phyloP scores from a whole-genome alignment of 305 asterid species.

The Fraxinus albicans region DNA sequence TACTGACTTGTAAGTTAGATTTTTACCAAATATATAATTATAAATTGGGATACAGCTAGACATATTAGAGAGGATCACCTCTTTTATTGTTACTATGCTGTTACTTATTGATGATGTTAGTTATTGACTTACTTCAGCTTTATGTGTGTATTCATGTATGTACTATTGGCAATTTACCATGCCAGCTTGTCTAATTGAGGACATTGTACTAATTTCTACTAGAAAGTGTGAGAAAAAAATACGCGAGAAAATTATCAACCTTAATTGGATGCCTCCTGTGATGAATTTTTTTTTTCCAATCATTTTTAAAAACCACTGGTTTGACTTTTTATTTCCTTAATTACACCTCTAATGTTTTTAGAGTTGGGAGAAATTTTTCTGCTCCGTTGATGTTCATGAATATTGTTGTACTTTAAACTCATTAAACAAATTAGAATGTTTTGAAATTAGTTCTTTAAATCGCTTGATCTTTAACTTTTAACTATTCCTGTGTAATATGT shows the following conservation, averaged over 20 bases:
- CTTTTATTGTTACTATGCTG: neutral
- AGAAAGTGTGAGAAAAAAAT: neutral
- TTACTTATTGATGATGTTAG: neutral
- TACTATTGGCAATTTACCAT: neutral
- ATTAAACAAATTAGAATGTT: neutral
- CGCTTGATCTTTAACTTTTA: neutral
- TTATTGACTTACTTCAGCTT: neutral
- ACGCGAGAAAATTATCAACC: neutral
- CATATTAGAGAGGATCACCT: neutral
- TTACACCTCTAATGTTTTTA: neutral
- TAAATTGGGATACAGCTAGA: neutral
- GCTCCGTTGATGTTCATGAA: neutral
- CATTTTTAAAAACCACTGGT: neutral
- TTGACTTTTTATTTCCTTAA: neutral
- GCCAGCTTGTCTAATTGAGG: neutral
- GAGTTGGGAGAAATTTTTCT: neutral
- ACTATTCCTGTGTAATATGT: neutral
- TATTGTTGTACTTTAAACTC: neutral
- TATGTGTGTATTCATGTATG: neutral
- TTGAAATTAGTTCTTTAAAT: neutral
- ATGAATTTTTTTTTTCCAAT: neutral
- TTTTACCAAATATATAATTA: slow-evolving; percentile 21
- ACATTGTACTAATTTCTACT: neutral
- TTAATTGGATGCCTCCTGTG: neutral
- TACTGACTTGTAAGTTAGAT: slow-evolving; percentile 52